Evolutionary conservation across 768 basidiomycete genomes (phyloP), one percentile per base, ranked within the genome.

Genomic region (Sarcomyxa edulis): DNA sequence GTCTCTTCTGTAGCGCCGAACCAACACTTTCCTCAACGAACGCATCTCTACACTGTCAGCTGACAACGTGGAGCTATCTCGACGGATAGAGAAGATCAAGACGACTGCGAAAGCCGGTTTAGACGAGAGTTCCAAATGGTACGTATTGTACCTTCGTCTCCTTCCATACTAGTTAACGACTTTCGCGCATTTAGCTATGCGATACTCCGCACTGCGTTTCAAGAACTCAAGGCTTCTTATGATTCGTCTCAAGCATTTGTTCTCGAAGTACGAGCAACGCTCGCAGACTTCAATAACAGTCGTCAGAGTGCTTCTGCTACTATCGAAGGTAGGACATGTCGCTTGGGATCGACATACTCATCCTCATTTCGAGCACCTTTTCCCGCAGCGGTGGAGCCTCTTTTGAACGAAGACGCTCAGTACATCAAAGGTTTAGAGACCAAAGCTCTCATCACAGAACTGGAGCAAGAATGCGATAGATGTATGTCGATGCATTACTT

Each of bases 361-460:
- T 11, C 10, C 32, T 35, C 16, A 20, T 16, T 35, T 5, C 10
- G 21, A 16, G 9, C 14, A 12, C 23, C 9, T 14, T 8, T 32
- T 14, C 23, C 18, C 7, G 6, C 12, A 47, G 45, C 32, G 9
- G n/a, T 47, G 6, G n/a, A 32, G 7, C 29, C 45, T 6, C 20
- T 43, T 18, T 12, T 43, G 6, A 29, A 43, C 19, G 37, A 39
- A 12, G 32, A 43, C 19, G 42, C 29, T 6, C 33, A 25, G 16
- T 29, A 34, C 22, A n/a, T 14, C 5, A 26, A 21, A 20, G 32
- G 27, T 24, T 26, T 15, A 6, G 45, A 47, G 10, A 43, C 41
- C 11, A 47, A 43, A 26, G 34, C 32, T n/a, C 14, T 47, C 20
- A 20, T 47, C 11, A 28, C 23, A 7, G 41, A 43, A 19, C 20